A percentile compares a stretch with the other conserved stretches of the same genome.
phyloP scores from a whole-genome alignment of 2,329 filamentous ascomycete species.

The Trichoderma guizhouense region DNA sequence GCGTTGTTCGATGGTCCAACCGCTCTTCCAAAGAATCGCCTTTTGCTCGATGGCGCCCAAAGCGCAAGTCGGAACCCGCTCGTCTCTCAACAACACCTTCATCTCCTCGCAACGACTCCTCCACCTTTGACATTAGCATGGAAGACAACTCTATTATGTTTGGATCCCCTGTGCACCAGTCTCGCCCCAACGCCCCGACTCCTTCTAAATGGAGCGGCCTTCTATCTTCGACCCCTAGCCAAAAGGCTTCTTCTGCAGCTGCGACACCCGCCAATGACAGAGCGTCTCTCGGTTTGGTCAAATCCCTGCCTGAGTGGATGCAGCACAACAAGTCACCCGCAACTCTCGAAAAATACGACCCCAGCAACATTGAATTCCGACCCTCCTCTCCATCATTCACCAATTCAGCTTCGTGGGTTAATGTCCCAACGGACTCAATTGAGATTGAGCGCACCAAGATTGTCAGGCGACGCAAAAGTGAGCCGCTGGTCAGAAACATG shows the following conservation, averaged over 20 bases:
- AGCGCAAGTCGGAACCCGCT: constrained; percentile 15
- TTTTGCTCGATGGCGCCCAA: constrained; percentile 22
- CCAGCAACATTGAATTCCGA: constrained; percentile 28
- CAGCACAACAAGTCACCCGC: constrained; percentile 7
- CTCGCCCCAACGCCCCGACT: constrained; percentile 30
- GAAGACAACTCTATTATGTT: neutral
- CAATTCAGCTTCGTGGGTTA: constrained; percentile 30
- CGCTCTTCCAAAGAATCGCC: constrained; percentile 20
- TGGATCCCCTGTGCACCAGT: constrained; percentile 24
- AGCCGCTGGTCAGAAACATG: constrained; percentile 32
- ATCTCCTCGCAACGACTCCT: neutral
- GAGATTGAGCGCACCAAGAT: constrained; percentile 25
- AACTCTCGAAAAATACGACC: neutral
- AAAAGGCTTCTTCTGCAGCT: constrained; percentile 17
- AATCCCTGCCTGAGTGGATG: constrained; percentile 9
- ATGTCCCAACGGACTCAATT: constrained; percentile 20
- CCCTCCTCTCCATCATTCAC: constrained; percentile 27
- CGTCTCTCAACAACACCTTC: neutral
- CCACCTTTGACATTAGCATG: neutral
- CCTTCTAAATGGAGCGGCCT: constrained; percentile 27
- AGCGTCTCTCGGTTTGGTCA: constrained; percentile 2
- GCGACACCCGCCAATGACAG: constrained; percentile 17
- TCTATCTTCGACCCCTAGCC: constrained; percentile 21
- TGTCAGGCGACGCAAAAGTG: constrained; percentile 33
- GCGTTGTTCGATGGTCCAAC: neutral